phyloP scores from a whole-genome alignment of 345 rosid species.

The Linum trigynum region DNA sequence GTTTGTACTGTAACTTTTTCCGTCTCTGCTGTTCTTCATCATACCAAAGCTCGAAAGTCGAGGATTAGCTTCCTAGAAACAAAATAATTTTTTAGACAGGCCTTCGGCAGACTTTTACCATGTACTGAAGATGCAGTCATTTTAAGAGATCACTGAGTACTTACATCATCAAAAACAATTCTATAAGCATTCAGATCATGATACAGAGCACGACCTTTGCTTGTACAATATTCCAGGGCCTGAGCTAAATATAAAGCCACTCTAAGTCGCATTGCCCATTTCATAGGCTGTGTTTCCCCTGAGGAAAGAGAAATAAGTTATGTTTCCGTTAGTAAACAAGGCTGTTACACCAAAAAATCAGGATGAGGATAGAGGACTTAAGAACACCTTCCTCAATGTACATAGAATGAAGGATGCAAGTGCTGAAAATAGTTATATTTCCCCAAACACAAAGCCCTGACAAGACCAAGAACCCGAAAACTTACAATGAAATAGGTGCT shows the following conservation, averaged over 20 bases:
- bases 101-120: neutral
- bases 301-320: neutral
- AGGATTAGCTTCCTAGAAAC: conserved; percentile 2
- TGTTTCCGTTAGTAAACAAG: neutral
- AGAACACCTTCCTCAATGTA: no score
- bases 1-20: conserved; percentile 7
- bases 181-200: conserved; percentile 6
- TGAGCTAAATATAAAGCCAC: conserved; percentile 4
- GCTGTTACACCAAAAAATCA: neutral
- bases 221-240: conserved; percentile 4
- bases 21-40: conserved; percentile 8
- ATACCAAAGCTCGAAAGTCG: conserved; percentile 1
- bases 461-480: neutral
- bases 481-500: conserved; percentile 44
- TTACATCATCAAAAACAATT: conserved; percentile 5
- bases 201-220: conserved; percentile 3
- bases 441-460: neutral
- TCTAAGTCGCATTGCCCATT: conserved; percentile 4
- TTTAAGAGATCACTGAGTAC: neutral
- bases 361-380: no score
- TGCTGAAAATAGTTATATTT: neutral
- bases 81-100: neutral
- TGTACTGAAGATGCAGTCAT: neutral
- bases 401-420: neutral
- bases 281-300: conserved; percentile 5